Base-by-base conservation (phyloP, 345 rosid species). In the Brassica rapa region DNA sequence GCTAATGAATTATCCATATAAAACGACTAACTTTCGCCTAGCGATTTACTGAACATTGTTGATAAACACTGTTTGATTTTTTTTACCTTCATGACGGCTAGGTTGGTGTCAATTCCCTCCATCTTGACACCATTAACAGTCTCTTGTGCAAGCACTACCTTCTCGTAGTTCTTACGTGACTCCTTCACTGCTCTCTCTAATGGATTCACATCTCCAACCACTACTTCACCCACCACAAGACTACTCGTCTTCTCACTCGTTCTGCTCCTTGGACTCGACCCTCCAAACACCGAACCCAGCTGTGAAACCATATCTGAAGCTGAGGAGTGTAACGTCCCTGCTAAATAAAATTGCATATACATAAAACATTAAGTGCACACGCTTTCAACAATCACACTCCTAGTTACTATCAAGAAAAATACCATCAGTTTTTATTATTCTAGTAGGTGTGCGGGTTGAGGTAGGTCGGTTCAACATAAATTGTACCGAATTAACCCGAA, bases 1-100 rank as follows among this genome's bases (percentile, higher is more conserved):
- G 21, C 21, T 19, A 19, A 19, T 19, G 21, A 19, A 19, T 19
- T 19, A 19, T 19, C 21, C 21, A 19, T 19, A 19, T 19, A 19
- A 19, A 4, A 33, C 14, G 16, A 27, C 33, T 23, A 62, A 7
- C 11, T 14, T 10, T 27, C 4, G 27, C 21, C 35, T 64, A 4
- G 37, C 37, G 37, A 33, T 33, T 27, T 27, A 3, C 2, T 27
- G 30, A 27, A 27, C 30, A 27, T 27, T 27, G 4, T 27, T 27
- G 4, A 27, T 27, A 27, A 27, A 27, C 30, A 27, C 30, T 19
- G 8, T 27, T 27, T 27, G 30, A 4, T 27, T 27, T 27, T 27
- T 24, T 46, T 29, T 88, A 95, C 99, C 99, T 95, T 93, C 99
- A 93, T 95, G 64, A 95, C 92, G 21, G 99, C 99, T 86, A 93